Conservation (phyloP, 495 filamentous ascomycete genomes). For the Gamarada debralockiae region DNA sequence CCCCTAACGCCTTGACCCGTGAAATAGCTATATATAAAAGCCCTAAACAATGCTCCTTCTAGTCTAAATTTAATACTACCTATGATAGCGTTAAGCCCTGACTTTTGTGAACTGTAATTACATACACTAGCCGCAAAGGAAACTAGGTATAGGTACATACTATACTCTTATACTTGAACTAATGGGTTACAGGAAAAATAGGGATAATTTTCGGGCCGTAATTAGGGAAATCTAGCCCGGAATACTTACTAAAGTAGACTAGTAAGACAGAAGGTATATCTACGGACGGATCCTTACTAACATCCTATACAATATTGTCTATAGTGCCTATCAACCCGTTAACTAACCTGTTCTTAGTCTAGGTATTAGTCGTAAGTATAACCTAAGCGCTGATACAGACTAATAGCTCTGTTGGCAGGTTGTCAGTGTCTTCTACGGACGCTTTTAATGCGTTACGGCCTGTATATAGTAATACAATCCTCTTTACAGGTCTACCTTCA, state of each 20-base stretch:
- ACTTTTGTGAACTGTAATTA: conserved; percentile 15
- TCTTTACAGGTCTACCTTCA: background rate
- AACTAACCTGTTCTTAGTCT: background rate
- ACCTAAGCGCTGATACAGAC: background rate
- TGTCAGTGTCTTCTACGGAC: background rate
- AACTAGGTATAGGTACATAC: conserved; percentile 10
- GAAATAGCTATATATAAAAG: conserved; percentile 16
- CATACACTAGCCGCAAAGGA: conserved; percentile 11
- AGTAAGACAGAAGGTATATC: background rate
- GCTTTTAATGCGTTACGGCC: background rate
- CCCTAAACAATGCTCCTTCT: conserved; percentile 9
- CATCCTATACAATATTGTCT: background rate
- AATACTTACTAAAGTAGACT: conserved; percentile 4
- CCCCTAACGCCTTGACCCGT: conserved; percentile 13
- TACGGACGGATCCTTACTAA: background rate
- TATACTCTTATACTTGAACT: conserved; percentile 8
- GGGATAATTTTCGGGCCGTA: background rate
- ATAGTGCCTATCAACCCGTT: background rate
- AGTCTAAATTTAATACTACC: conserved; percentile 10
- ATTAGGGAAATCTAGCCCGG: conserved; percentile 1
- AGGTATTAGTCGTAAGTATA: background rate
- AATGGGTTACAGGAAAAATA: conserved; percentile 4
- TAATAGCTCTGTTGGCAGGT: background rate
- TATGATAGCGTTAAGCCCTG: conserved; percentile 12
- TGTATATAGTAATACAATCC: background rate